phyloP scores from a whole-genome alignment of 2,329 filamentous ascomycete species.

The Paecilomyces sp. region DNA sequence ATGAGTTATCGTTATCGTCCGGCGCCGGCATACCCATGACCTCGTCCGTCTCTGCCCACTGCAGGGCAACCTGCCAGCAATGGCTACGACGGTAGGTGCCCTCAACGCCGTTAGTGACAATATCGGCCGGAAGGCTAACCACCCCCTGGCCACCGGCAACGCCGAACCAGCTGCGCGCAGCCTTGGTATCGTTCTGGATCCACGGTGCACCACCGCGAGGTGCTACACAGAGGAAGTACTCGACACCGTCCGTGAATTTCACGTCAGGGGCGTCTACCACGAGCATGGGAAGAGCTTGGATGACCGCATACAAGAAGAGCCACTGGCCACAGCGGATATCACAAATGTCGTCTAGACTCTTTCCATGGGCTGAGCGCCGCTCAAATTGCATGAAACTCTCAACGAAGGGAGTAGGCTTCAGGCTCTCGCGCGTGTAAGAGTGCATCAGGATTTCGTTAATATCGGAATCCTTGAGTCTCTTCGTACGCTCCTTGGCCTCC shows the following conservation, averaged over 20 bases:
- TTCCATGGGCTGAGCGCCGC: constrained; percentile 35
- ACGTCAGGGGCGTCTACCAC: constrained; percentile 43
- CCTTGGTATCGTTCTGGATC: constrained; percentile 39
- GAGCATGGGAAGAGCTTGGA: constrained; percentile 43
- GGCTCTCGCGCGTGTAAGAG: constrained; percentile 72
- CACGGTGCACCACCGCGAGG: constrained; percentile 43
- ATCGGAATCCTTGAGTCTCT: constrained; percentile 72
- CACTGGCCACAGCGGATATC: constrained; percentile 45
- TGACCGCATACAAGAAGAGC: constrained; percentile 45
- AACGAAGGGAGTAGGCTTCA: constrained; percentile 40
- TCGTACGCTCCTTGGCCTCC: constrained; percentile 62
- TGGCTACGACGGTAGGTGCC: constrained; percentile 62
- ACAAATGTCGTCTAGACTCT: constrained; percentile 36
- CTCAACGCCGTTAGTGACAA: constrained; percentile 60
- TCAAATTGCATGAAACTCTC: constrained; percentile 44
- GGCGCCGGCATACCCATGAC: constrained; percentile 26
- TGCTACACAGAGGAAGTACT: constrained; percentile 45
- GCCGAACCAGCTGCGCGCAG: constrained; percentile 41
- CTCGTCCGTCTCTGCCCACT: constrained; percentile 47
- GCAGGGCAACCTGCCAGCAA: constrained; percentile 59
- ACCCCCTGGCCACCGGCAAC: constrained; percentile 57
- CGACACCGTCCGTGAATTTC: constrained; percentile 38
- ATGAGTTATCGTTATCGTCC: constrained; percentile 29
- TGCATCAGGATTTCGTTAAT: constrained; percentile 68
- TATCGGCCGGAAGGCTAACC: constrained; percentile 55